Evolutionary conservation across 2,329 filamentous ascomycete species (phyloP).

Genomic region (Hypoxylon sp.): DNA sequence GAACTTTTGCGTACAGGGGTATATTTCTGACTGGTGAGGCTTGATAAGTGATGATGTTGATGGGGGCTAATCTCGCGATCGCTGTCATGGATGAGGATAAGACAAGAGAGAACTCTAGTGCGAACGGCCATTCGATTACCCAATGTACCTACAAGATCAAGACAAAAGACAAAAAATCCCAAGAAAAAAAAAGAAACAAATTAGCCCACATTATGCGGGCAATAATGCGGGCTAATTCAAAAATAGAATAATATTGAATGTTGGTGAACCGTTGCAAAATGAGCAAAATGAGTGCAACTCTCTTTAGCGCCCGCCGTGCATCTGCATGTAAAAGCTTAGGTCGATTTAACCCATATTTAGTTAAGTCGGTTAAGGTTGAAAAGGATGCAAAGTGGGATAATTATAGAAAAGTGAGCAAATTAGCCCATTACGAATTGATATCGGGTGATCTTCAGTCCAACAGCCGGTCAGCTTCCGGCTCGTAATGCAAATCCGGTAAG

Average conservation of each 20-base stretch:
- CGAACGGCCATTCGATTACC: background rate
- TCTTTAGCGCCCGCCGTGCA: conserved; percentile 51
- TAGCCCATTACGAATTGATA: conserved; percentile 43
- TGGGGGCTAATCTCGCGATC: conserved; percentile 42
- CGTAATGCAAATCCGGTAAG: conserved; percentile 40
- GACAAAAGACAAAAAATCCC: conserved; percentile 14
- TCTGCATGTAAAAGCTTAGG: conserved; percentile 36
- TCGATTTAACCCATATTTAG: conserved; percentile 50
- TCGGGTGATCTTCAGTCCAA: conserved; percentile 40
- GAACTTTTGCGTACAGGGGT: conserved; percentile 31
- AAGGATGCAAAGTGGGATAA: conserved; percentile 44
- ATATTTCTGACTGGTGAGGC: conserved; percentile 26
- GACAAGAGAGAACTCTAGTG: background rate
- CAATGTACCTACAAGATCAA: background rate
- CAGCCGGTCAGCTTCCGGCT: conserved; percentile 42
- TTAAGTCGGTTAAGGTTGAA: conserved; percentile 29
- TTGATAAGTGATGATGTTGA: conserved; percentile 36
- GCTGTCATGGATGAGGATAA: conserved; percentile 38
- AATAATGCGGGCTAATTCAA: conserved; percentile 52
- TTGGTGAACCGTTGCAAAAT: conserved; percentile 43
- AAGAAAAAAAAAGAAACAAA: too few relatives aligned
- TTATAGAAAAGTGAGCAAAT: conserved; percentile 46
- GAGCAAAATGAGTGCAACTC: conserved; percentile 35
- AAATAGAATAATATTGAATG: conserved; percentile 52
- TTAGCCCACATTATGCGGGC: conserved; percentile 42